A percentile compares a stretch with the other conserved stretches of the same genome.
Evolutionary conservation across 2,329 filamentous ascomycete species (phyloP).

Genomic region (Calonectria pauciramosa): DNA sequence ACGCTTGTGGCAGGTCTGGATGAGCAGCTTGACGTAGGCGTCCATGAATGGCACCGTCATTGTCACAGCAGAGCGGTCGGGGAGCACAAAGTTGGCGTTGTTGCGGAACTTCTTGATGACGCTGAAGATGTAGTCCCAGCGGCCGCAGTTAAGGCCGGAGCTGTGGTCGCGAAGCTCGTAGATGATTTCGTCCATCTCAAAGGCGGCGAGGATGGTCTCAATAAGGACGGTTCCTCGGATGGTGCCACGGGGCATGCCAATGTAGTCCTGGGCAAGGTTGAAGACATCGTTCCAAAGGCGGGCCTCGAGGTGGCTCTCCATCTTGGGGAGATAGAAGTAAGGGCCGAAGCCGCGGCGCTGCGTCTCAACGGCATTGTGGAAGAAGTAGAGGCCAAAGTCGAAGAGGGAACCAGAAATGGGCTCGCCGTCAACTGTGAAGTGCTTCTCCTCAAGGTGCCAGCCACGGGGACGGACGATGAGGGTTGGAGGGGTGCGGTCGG

Average conservation of each 20-base stretch:
- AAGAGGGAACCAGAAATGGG: conserved; percentile 93
- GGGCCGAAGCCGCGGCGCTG: conserved; percentile 88
- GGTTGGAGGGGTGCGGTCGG: conserved; percentile 86
- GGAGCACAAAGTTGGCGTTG: conserved; percentile 92
- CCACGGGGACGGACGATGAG: conserved; percentile 95
- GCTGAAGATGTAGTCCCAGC: conserved; percentile 99
- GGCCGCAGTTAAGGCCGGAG: conserved; percentile 96
- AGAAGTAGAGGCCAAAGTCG: conserved; percentile 99
- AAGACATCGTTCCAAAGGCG: conserved; percentile 98
- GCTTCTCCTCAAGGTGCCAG: conserved; percentile 99
- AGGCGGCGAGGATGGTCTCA: conserved; percentile 96
- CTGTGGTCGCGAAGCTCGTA: conserved; percentile 98
- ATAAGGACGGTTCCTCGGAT: conserved; percentile 97
- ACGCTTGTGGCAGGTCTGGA: conserved; percentile 97
- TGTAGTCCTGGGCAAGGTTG: conserved; percentile 94
- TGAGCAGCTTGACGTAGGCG: conserved; percentile 93
- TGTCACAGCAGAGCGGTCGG: conserved; percentile 90
- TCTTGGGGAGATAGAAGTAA: conserved; percentile 98
- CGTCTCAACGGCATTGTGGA: conserved; percentile 94
- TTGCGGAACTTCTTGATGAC: conserved; percentile 99
- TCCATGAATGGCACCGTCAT: conserved; percentile 99
- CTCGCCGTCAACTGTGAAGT: conserved; percentile 95
- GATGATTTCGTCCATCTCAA: conserved; percentile 99
- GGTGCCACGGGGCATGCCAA: conserved; percentile 89
- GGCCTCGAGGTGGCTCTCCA: conserved; percentile 98